Evolutionary conservation across 192 early-diverging fungal species (phyloP).

Genomic region (Gaertneriomyces semiglobifer): DNA sequence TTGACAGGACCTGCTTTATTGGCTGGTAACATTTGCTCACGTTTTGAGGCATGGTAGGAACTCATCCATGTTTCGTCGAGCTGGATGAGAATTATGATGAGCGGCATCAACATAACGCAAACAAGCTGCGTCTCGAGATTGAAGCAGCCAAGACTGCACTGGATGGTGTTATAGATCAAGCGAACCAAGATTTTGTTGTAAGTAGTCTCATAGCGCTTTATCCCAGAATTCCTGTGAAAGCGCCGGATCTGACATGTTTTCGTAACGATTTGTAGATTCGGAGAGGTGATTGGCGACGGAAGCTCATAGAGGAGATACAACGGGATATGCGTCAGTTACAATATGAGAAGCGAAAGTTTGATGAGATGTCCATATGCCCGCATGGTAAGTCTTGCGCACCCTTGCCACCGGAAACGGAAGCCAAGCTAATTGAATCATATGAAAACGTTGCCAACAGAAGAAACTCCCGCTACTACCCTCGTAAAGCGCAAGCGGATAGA

Average conservation of each 20-base stretch:
- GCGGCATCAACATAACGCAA: background rate
- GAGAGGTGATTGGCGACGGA: constrained; percentile 16
- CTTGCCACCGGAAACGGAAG: background rate
- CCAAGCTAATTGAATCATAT: background rate
- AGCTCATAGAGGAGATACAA: constrained; percentile 3
- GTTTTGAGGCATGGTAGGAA: background rate
- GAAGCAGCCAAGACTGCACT: constrained; percentile 11
- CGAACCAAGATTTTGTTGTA: constrained; percentile 21
- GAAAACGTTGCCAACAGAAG: background rate
- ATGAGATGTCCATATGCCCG: constrained; percentile 7
- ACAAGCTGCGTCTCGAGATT: constrained; percentile 1
- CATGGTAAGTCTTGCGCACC: constrained; percentile 5
- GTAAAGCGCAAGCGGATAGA: constrained; percentile 2
- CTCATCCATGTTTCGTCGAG: constrained; percentile 23
- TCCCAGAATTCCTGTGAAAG: too few species aligned
- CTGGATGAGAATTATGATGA: background rate
- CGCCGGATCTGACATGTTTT: background rate
- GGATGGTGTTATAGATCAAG: constrained; percentile 12
- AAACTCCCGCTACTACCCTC: background rate
- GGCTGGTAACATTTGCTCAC: background rate
- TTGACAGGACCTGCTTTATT: background rate
- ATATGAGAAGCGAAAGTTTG: constrained; percentile 13
- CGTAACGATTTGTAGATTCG: constrained; percentile 4
- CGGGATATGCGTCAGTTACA: constrained; percentile 12
- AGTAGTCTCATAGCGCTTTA: background rate